Base-by-base conservation (phyloP, 1,284 basidiomycete species). In the Malassezia arunalokei region DNA sequence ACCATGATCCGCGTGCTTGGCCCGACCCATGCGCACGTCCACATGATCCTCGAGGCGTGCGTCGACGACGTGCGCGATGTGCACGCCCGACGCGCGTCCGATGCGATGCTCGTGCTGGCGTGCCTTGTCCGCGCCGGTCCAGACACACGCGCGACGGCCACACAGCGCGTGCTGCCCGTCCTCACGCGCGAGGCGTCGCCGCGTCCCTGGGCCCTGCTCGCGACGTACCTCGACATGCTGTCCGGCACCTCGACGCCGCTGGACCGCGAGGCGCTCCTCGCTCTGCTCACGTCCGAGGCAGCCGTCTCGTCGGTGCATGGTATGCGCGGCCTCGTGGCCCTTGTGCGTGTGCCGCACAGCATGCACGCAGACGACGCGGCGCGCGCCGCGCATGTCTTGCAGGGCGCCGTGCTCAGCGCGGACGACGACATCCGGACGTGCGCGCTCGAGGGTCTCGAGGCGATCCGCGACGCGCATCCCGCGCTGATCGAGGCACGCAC, bases 301-400 rank as follows among this genome's bases (percentile, higher is more conserved):
- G 58, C 54, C 5, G 59, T 57, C 35, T 54, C 58, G 24, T 51
- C 9, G n/a, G 35, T 38, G 35, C 57, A 59, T 3, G 64, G 66
- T 2, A 58, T 72, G 47, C 60, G 60, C 14, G 58, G 58, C 41
- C 64, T 66, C 29, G 49, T 61, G 8, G 17, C 48, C 37, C 44
- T 60, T 5, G 28, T 44, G 6, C 52, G 59, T 40, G 43, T 63
- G 27, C 48, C 43, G 3, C 31, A 75, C 0, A 78, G 90, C 40
- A 76, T 91, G 29, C 76, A 79, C 0, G 78, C 82, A 44, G 79
- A 83, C 29, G 91, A 96, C 70, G 74, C 87, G 3, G 80, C 82
- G 9, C 88, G 84, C 67, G 76, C 89, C 40, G 84, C 91, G 1
- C 82, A 83, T 52, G 82, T 81, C 49, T 78, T 86, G 30, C 83